A percentile compares a stretch with the other conserved stretches of the same genome.
Evolutionary conservation across 208 protist genomes (phyloP).

Genomic region (Trypanosoma theileri): DNA sequence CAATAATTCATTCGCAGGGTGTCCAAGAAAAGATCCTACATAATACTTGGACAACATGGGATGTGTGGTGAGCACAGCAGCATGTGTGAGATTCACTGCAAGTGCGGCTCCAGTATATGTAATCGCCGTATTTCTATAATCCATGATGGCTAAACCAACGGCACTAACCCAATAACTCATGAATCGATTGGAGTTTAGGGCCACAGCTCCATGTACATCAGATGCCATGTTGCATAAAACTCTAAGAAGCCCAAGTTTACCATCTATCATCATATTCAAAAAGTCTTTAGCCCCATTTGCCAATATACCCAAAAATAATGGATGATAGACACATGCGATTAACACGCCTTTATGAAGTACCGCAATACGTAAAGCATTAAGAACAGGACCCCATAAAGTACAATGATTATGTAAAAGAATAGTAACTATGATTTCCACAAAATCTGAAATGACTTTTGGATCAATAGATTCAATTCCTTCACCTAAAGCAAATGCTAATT

Average conservation of each 20-base stretch:
- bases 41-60: constrained; percentile 34
- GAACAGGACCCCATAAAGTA: constrained; percentile 63
- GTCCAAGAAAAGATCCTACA: constrained; percentile 20
- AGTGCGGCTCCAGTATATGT: constrained; percentile 78
- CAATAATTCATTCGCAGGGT: constrained; percentile 37
- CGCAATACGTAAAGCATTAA: constrained; percentile 69
- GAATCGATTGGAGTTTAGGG: constrained; percentile 44
- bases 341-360: constrained; percentile 65
- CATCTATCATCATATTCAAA: constrained; percentile 50
- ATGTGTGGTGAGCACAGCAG: constrained; percentile 36
- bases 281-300: constrained; percentile 53
- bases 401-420: constrained; percentile 43
- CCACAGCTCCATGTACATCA: constrained; percentile 49
- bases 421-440: constrained; percentile 47
- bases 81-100: constrained; percentile 56
- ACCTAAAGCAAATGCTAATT: constrained; percentile 20
- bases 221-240: constrained; percentile 74
- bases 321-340: constrained; percentile 47
- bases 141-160: constrained; percentile 63
- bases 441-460: constrained; percentile 34
- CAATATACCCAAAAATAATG: constrained; percentile 44
- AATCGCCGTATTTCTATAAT: constrained; percentile 43
- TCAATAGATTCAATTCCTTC: constrained; percentile 39
- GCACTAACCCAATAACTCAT: constrained; percentile 51
- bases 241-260: constrained; percentile 59